A percentile compares a stretch with the other conserved stretches of the same genome.
Conservation (phyloP, 768 basidiomycete species). For the Daedalea quercina region DNA sequence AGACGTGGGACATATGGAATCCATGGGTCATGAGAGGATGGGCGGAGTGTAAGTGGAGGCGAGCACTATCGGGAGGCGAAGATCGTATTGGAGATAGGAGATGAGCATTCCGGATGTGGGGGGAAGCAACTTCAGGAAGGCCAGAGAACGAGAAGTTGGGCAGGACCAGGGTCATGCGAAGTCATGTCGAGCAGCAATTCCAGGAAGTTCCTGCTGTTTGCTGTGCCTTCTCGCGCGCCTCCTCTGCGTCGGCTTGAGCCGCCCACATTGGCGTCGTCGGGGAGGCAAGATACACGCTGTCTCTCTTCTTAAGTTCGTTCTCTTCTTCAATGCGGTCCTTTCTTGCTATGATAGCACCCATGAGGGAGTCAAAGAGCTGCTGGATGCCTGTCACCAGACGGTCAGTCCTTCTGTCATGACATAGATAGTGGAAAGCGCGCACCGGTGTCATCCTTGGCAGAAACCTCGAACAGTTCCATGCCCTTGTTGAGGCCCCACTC, state of each 20-base stretch:
- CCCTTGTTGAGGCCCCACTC: constrained; percentile 79
- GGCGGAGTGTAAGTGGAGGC: background rate
- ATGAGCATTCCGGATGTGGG: background rate
- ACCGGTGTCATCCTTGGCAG: constrained; percentile 86
- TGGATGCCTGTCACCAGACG: constrained; percentile 54
- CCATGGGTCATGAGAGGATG: background rate
- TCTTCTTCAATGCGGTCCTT: constrained; percentile 79
- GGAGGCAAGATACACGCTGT: constrained; percentile 74
- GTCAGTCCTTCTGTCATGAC: background rate
- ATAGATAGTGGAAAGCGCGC: constrained; percentile 16
- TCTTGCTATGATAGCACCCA: constrained; percentile 69
- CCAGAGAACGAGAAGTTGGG: background rate
- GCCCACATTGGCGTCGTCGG: constrained; percentile 65
- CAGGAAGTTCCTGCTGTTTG: constrained; percentile 41
- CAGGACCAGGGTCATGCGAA: background rate
- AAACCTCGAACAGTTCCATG: constrained; percentile 88
- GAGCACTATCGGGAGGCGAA: background rate
- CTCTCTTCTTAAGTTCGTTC: constrained; percentile 71
- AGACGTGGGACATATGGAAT: background rate
- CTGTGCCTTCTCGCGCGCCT: constrained; percentile 50
- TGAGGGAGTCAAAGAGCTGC: constrained; percentile 72
- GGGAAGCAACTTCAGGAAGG: background rate
- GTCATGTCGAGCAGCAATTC: constrained; percentile 60
- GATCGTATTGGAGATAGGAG: background rate
- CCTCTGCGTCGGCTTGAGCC: constrained; percentile 76